Evolutionary conservation across 1,139 yeast genomes (phyloP), one percentile per base, ranked within the genome.

Genomic region (Saccharomycopsis hybrid): DNA sequence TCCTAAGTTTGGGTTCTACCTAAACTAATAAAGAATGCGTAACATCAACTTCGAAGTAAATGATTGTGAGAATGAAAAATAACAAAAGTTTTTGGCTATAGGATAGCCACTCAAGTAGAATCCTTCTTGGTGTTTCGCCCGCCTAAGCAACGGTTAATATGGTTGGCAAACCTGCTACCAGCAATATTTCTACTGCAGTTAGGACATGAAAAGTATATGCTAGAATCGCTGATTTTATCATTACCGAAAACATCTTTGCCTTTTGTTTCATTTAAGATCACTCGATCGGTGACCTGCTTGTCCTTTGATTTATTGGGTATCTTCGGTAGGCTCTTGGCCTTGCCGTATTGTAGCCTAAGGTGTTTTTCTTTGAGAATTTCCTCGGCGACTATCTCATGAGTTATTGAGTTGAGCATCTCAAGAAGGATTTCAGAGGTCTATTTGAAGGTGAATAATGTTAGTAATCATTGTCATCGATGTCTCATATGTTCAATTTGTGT

Each of bases 111-210:
- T 18, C 35, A 8, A 3, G 25, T 25, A 29, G 27, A 44, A 5
- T 39, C 42, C 37, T 44, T 44, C 29, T 44, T 44, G 30, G 36
- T 48, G 36, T 51, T 51, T 50, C 78, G 67, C 28, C 87, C 84
- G 33, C 80, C 87, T 38, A 89, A 67, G 61, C 98, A 92, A 59
- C 95, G 79, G 62, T 88, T 94, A 44, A 90, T 74, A 65, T 92
- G 98, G 48, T 87, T 90, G 2, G 97, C 97, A 70, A 87, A 89
- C 54, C 98, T 71, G 38, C 87, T 82, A 0, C 96, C 96, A 0
- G 96, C 92, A 13, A 92, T 84, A 60, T 84, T 86, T 51, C 98
- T 72, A 5, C 79, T 80, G 65, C 98, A 92, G 58, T 85, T 84
- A 13, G 77, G 74, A 66, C 98, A 92, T 53, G 70, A 76, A 61